These are phyloP conservation scores for Patellifolia procumbens DNA, from an alignment of 179 eudicot genomes.

Conservation along the genomic window DNA sequence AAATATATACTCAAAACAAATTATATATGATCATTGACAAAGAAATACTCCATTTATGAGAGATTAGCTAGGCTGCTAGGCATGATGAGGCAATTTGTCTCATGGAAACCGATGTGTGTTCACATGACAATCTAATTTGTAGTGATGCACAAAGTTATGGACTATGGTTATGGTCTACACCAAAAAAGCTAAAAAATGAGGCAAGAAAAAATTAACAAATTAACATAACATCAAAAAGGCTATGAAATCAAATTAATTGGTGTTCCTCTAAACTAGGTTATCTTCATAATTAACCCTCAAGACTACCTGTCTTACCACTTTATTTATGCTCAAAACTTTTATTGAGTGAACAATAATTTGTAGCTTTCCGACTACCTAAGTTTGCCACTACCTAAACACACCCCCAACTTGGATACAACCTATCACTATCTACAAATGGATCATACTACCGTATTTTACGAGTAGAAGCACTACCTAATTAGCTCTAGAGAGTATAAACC, in stretches of 20 bases:
- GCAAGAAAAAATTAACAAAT: neutral
- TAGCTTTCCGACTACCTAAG: conserved; percentile 25
- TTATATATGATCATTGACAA: no score
- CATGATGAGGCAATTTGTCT: no score
- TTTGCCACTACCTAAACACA: conserved; percentile 21
- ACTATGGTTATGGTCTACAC: neutral
- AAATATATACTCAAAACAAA: no score
- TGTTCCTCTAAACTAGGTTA: conserved; percentile 15
- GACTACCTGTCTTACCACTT: conserved; percentile 7
- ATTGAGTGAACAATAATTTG: conserved; percentile 3
- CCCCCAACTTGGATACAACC: neutral
- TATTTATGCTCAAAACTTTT: neutral
- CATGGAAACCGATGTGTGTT: neutral
- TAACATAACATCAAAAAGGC: neutral
- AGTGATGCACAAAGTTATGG: neutral
- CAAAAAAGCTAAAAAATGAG: neutral
- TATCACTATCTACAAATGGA: neutral
- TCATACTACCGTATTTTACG: neutral
- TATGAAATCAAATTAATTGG: neutral
- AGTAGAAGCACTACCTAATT: neutral
- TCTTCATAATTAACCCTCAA: conserved; percentile 5
- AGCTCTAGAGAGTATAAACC: neutral
- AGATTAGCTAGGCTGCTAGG: no score
- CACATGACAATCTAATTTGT: neutral
- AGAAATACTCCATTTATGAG: no score